Evolutionary conservation across 2,329 filamentous ascomycete genomes (phyloP).

Genomic region (Aspergillus sp.): DNA sequence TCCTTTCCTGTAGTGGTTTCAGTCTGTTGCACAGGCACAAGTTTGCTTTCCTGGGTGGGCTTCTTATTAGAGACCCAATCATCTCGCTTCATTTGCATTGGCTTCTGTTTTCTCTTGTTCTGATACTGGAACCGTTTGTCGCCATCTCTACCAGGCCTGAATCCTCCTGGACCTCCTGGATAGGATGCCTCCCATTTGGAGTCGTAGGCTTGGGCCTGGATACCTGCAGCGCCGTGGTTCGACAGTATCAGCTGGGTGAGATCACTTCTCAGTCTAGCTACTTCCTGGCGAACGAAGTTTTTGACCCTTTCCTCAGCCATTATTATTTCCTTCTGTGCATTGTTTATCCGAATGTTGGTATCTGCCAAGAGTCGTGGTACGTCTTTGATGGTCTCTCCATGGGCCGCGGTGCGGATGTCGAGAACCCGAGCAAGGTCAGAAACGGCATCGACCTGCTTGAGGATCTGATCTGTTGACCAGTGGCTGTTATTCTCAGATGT

Average conservation of each 20-base stretch:
- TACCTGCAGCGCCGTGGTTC: not conserved
- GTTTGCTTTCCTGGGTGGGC: not conserved
- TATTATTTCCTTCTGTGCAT: conserved; percentile 10
- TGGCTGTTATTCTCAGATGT: conserved; percentile 20
- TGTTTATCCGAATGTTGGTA: conserved; percentile 13
- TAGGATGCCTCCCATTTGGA: not conserved
- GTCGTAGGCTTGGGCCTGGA: not conserved
- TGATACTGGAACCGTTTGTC: not conserved
- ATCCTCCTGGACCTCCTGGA: not conserved
- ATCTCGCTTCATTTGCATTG: not conserved
- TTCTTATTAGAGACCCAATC: not conserved
- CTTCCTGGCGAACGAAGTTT: conserved; percentile 12
- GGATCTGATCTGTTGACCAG: conserved; percentile 23
- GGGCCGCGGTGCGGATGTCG: conserved; percentile 12
- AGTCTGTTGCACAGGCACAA: not conserved
- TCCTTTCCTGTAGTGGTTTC: not conserved
- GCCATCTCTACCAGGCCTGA: not conserved
- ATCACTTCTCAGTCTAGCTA: conserved; percentile 14
- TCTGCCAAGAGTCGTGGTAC: conserved; percentile 11
- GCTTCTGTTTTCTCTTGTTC: conserved; percentile 3
- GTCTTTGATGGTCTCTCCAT: conserved; percentile 16
- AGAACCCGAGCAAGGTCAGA: conserved; percentile 17
- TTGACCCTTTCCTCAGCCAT: conserved; percentile 15
- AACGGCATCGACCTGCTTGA: conserved; percentile 19
- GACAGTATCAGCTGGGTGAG: conserved; percentile 5